Percentiles rank a stretch among this genome's conserved stretches.
phyloP scores from a whole-genome alignment of 176 grass and related monocot genomes.

The Ampelocalamus luodianensis region DNA sequence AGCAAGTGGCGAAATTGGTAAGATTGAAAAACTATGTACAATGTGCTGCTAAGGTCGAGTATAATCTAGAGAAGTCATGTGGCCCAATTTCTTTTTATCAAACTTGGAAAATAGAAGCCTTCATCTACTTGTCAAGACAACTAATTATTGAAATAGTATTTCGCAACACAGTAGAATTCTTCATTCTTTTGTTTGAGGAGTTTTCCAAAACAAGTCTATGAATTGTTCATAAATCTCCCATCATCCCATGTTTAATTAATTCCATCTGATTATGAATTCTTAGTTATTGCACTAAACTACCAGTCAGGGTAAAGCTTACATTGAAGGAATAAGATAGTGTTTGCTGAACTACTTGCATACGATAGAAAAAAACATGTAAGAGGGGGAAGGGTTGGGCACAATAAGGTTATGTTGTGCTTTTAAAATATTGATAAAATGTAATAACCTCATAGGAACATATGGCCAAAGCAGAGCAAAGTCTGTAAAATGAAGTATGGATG shows the following conservation, averaged over 20 bases:
- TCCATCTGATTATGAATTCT: not conserved
- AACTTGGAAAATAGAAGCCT: conserved; percentile 4
- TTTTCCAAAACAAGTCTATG: not conserved
- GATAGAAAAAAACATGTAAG: not conserved
- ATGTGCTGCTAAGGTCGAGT: conserved; percentile 23
- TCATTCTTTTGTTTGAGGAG: not conserved
- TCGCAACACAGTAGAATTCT: not conserved
- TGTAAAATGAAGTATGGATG: conserved; percentile 2
- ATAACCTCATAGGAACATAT: conserved; percentile 19
- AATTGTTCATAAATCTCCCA: not conserved
- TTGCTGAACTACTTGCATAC: conserved; percentile 4
- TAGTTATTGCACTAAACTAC: not conserved
- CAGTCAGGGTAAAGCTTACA: not conserved
- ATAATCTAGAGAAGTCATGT: not conserved
- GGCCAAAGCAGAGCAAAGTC: not conserved
- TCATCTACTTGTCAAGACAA: not conserved
- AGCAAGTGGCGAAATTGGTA: conserved; percentile 97
- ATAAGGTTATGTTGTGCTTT: not conserved
- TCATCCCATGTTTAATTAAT: not conserved
- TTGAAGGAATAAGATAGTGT: not conserved
- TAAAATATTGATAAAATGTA: not conserved
- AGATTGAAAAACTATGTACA: conserved; percentile 11
- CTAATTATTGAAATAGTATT: not conserved
- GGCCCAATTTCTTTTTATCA: not conserved
- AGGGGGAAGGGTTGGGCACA: not conserved